Evolutionary conservation across 305 asterid species (phyloP).

Genomic region (Solanum hybrid): DNA sequence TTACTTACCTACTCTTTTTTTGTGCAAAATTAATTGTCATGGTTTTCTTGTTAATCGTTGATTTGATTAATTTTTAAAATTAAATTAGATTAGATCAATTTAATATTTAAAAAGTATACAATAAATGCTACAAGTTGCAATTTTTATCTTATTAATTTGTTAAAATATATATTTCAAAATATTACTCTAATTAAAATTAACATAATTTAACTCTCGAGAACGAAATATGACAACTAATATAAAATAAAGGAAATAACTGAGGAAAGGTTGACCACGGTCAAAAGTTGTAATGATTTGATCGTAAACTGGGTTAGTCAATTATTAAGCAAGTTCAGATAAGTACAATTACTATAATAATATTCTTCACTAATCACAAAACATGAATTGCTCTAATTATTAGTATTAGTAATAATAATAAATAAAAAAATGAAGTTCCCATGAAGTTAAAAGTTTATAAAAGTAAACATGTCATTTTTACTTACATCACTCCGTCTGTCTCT

Average conservation of each 20-base stretch:
- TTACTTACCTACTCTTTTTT: too few relatives aligned
- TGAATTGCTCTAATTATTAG: background rate
- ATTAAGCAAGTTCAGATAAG: background rate
- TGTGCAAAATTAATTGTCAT: too few relatives aligned
- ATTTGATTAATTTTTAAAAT: too few relatives aligned
- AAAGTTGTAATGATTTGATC: background rate
- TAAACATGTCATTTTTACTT: background rate
- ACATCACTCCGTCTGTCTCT: background rate
- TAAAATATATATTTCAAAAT: background rate
- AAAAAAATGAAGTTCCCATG: background rate
- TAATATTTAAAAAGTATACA: background rate
- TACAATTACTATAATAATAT: background rate
- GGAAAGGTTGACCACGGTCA: background rate
- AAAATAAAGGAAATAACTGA: background rate
- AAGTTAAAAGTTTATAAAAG: background rate
- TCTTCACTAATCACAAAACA: background rate
- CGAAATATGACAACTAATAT: background rate
- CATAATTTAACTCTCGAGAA: background rate
- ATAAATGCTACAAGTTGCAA: background rate
- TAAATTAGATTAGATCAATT: background rate
- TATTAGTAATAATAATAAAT: too few relatives aligned
- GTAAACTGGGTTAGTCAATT: background rate
- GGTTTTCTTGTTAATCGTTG: too few relatives aligned
- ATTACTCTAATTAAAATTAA: background rate
- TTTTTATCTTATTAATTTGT: background rate